Conservation (phyloP, 2,329 filamentous ascomycete genomes). For the Monascus ruber region DNA sequence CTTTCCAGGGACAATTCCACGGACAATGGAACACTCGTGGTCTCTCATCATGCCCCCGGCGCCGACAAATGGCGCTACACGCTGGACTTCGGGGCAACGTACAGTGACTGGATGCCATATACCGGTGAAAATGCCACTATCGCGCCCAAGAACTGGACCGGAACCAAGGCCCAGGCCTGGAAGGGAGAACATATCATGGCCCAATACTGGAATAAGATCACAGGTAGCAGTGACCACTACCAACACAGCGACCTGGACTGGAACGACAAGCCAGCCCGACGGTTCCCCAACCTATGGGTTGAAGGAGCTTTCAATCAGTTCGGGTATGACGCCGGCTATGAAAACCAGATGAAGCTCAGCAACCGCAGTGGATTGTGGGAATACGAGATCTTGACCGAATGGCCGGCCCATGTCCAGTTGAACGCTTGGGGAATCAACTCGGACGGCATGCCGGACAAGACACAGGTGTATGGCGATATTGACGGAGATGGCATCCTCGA, state of each 20-base stretch:
- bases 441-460: slow-evolving; percentile 46
- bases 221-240: slow-evolving; percentile 44
- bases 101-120: slow-evolving; percentile 45
- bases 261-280: slow-evolving; percentile 26
- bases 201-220: slow-evolving; percentile 47
- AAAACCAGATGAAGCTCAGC: slow-evolving; percentile 36
- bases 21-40: slow-evolving; percentile 25
- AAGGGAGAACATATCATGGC: slow-evolving; percentile 46
- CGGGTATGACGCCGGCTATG: slow-evolving; percentile 46
- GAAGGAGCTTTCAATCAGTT: slow-evolving; percentile 49
- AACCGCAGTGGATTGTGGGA: slow-evolving; percentile 36
- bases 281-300: slow-evolving; percentile 47
- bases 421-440: slow-evolving; percentile 53
- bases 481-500: slow-evolving; percentile 47
- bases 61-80: slow-evolving; percentile 50
- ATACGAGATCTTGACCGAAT: slow-evolving; percentile 48
- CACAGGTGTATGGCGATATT: slow-evolving; percentile 46
- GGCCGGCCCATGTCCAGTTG: slow-evolving; percentile 46
- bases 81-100: slow-evolving; percentile 45
- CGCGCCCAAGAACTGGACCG: slow-evolving; percentile 38
- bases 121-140: slow-evolving; percentile 34
- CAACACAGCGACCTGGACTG: slow-evolving; percentile 43
- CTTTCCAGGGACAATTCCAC: slow-evolving; percentile 18
- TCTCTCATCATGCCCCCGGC: slow-evolving; percentile 46
- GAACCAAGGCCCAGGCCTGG: slow-evolving; percentile 43